Evolutionary conservation across 164 flowering plant genomes (phyloP).

Genomic region (Nymphaea thermarum): DNA sequence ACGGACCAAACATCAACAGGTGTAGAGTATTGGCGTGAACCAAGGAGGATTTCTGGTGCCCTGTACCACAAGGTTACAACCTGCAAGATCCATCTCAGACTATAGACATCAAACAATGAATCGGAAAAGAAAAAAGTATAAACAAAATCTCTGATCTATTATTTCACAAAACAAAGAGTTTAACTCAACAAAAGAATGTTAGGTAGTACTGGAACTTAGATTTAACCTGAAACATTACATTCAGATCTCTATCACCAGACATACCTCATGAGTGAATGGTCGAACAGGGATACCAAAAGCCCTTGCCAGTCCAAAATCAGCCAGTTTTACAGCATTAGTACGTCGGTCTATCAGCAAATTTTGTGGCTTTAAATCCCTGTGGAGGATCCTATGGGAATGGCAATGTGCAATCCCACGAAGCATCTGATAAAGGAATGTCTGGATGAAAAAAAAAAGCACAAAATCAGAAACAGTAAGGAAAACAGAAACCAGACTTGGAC

Average conservation of each 20-base stretch:
- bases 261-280: constrained; percentile 94
- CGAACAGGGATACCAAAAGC: constrained; percentile 97
- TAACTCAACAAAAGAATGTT: not conserved
- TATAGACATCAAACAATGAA: not conserved
- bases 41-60: constrained; percentile 97
- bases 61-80: constrained; percentile 98
- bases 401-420: constrained; percentile 95
- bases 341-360: constrained; percentile 86
- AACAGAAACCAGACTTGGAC: not conserved
- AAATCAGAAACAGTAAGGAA: not conserved
- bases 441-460: constrained; percentile 12
- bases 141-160: not conserved
- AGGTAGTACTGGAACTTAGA: no score
- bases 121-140: not conserved
- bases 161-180: not conserved
- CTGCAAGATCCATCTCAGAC: constrained; percentile 20
- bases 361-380: constrained; percentile 88
- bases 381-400: constrained; percentile 93
- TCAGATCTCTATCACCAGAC: not conserved
- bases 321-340: constrained; percentile 81
- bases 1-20: constrained; percentile 99
- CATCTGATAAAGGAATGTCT: constrained; percentile 81
- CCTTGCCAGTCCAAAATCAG: constrained; percentile 94
- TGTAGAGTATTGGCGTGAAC: constrained; percentile 92
- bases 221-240: no score